These are phyloP conservation scores for Phytophthora fragariaefolia DNA, from an alignment of 352 stramenopile genomes.

Conservation along the genomic window DNA sequence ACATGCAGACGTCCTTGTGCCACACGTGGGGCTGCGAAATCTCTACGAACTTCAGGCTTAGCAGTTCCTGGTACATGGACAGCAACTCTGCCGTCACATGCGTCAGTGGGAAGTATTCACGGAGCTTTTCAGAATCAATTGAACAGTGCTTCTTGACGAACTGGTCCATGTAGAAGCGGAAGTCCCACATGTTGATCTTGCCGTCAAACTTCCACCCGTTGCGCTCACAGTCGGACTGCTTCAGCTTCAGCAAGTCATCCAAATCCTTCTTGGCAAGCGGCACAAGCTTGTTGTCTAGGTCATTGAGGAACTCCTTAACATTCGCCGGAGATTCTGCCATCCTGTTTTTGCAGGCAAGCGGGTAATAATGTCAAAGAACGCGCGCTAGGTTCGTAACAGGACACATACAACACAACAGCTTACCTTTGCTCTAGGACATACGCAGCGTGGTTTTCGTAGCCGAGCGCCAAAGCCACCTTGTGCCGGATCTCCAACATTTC, in stretches of 20 bases:
- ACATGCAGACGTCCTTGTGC: conserved; percentile 91
- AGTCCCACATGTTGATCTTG: conserved; percentile 93
- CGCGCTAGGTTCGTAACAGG: no score
- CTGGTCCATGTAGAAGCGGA: conserved; percentile 90
- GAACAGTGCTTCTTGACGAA: conserved; percentile 89
- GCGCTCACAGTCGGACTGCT: conserved; percentile 63
- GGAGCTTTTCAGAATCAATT: conserved; percentile 88
- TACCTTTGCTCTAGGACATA: conserved; percentile 88
- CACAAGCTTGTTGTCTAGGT: conserved; percentile 78
- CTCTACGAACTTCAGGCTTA: conserved; percentile 88
- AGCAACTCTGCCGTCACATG: conserved; percentile 88
- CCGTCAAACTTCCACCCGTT: conserved; percentile 75
- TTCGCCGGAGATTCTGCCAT: conserved; percentile 73
- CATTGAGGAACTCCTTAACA: conserved; percentile 75
- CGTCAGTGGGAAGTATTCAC: conserved; percentile 88
- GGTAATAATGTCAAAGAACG: background rate
- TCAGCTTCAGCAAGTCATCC: conserved; percentile 73
- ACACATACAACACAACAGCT: background rate
- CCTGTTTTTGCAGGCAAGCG: conserved; percentile 35
- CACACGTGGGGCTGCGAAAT: conserved; percentile 81
- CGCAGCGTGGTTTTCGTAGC: conserved; percentile 85
- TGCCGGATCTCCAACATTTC: conserved; percentile 85
- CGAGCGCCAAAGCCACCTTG: conserved; percentile 73
- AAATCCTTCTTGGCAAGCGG: conserved; percentile 83
- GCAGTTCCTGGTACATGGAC: conserved; percentile 89